phyloP scores from a whole-genome alignment of 139 green algal species.

The Picochlorum sp. region DNA sequence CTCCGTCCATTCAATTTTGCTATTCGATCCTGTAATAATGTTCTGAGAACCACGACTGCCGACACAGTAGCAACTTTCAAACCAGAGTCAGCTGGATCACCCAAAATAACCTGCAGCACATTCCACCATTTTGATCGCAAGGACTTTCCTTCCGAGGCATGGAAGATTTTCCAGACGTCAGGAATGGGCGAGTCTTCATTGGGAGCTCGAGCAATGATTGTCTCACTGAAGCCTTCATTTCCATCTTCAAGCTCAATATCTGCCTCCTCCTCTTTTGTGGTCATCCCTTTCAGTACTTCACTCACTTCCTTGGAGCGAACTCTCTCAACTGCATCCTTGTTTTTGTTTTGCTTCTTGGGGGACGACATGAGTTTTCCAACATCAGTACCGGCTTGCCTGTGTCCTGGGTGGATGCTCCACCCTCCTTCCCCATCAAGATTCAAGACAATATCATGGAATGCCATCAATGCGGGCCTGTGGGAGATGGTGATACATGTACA shows the following conservation, averaged over 20 bases:
- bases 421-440: slow-evolving; percentile 66
- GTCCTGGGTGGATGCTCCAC: slow-evolving; percentile 49
- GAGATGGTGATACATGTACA: slow-evolving; percentile 75
- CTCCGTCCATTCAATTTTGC: slow-evolving; percentile 56
- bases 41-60: slow-evolving; percentile 46
- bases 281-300: slow-evolving; percentile 26
- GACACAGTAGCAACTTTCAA: slow-evolving; percentile 23
- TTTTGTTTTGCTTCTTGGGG: neutral
- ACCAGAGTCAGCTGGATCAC: slow-evolving; percentile 11
- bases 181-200: neutral
- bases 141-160: slow-evolving; percentile 8
- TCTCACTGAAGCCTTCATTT: slow-evolving; percentile 29
- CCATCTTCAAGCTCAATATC: slow-evolving; percentile 17
- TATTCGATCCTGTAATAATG: slow-evolving; percentile 58
- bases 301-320: slow-evolving; percentile 5
- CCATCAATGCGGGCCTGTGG: slow-evolving; percentile 65
- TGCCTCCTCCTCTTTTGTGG: slow-evolving; percentile 1
- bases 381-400: slow-evolving; percentile 9
- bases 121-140: slow-evolving; percentile 6
- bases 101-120: slow-evolving; percentile 29
- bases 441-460: slow-evolving; percentile 71
- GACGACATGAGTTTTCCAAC: neutral
- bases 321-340: slow-evolving; percentile 1
- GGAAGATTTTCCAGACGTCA: slow-evolving; percentile 9
- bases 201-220: slow-evolving; percentile 11